Conservation (phyloP, 352 stramenopile species). For the Saprolegnia diclina region DNA sequence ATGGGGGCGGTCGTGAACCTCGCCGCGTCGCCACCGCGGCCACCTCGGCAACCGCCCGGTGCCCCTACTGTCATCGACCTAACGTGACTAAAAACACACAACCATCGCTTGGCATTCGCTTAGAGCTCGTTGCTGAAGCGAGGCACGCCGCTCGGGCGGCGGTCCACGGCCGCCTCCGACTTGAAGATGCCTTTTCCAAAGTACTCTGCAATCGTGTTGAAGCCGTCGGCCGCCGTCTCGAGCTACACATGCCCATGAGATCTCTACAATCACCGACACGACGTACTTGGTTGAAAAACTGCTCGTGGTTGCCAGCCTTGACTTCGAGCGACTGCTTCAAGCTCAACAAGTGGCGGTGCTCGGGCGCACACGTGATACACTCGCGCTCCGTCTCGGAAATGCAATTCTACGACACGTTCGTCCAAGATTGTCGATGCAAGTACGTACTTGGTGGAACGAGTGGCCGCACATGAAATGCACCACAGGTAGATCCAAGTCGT, state of each 20-base stretch:
- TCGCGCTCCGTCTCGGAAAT: conserved; percentile 85
- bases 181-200: conserved; percentile 92
- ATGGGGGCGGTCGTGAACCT: neutral
- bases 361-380: conserved; percentile 83
- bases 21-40: neutral
- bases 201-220: conserved; percentile 87
- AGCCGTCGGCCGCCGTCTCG: conserved; percentile 81
- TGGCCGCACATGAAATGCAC: conserved; percentile 90
- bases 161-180: conserved; percentile 58
- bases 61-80: conserved; percentile 14
- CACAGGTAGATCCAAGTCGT: conserved; percentile 84
- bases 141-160: conserved; percentile 54
- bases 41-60: neutral
- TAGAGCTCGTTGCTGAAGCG: conserved; percentile 85
- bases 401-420: conserved; percentile 42
- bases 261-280: neutral
- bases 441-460: conserved; percentile 67
- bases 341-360: conserved; percentile 78
- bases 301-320: conserved; percentile 86
- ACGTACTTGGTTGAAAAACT: conserved; percentile 85
- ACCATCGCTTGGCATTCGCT: neutral
- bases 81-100: conserved; percentile 10
- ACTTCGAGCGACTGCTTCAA: conserved; percentile 84
- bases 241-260: conserved; percentile 32
- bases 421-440: neutral